Percentiles rank a stretch among this genome's conserved stretches.
phyloP scores from a whole-genome alignment of 345 rosid species.

The Trapa incisa region DNA sequence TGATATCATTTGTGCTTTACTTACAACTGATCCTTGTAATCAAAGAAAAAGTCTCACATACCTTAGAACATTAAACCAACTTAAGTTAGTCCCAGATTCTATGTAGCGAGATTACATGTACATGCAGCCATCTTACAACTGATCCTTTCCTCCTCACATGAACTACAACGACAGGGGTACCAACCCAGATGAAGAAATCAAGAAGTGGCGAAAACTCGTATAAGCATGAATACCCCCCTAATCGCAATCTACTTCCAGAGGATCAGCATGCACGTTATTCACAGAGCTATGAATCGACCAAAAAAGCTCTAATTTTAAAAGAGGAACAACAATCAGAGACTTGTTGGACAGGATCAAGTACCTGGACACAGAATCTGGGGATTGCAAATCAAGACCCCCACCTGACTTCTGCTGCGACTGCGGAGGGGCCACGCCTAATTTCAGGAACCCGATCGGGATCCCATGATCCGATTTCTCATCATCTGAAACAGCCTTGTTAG shows the following conservation, averaged over 20 bases:
- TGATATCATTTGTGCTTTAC: too few relatives aligned
- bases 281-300: background rate
- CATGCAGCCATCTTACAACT: background rate
- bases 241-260: background rate
- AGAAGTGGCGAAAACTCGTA: background rate
- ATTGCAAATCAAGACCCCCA: conserved; percentile 52
- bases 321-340: background rate
- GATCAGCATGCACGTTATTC: background rate
- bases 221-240: background rate
- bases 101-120: background rate
- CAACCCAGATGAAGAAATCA: background rate
- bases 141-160: background rate
- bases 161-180: background rate
- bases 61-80: background rate
- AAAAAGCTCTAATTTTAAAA: background rate
- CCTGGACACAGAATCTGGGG: conserved; percentile 95
- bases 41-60: background rate
- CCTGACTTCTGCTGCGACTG: conserved; percentile 44
- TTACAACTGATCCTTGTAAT: background rate
- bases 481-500: conserved; percentile 47
- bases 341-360: conserved; percentile 11
- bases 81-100: background rate
- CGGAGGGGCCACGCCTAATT: conserved; percentile 21
- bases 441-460: conserved; percentile 43
- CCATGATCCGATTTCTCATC: conserved; percentile 94